phyloP scores from a whole-genome alignment of 805 yeast species.

The Candida maris region DNA sequence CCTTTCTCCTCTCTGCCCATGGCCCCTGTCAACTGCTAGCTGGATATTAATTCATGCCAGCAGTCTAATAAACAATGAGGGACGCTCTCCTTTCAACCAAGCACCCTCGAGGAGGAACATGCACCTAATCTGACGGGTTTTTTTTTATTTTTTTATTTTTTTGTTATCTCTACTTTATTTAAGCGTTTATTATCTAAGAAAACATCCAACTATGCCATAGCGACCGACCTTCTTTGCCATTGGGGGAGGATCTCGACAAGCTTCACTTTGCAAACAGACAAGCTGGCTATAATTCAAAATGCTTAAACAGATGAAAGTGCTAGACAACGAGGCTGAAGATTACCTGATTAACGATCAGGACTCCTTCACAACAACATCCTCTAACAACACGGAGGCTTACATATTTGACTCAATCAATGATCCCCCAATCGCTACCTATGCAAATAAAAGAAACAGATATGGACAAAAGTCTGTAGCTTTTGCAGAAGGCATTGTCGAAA shows the following conservation, averaged over 20 bases:
- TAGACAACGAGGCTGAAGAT: constrained; percentile 12
- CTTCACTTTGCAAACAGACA: constrained; percentile 1
- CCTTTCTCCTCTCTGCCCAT: too few species aligned
- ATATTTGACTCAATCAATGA: constrained; percentile 12
- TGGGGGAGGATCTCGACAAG: not conserved
- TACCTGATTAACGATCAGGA: constrained; percentile 14
- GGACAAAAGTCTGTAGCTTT: constrained; percentile 12
- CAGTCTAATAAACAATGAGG: too few species aligned
- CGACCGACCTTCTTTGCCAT: constrained; percentile 1
- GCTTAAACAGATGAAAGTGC: not conserved
- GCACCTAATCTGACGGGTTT: too few species aligned
- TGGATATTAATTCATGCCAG: too few species aligned
- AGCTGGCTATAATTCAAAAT: constrained; percentile 3
- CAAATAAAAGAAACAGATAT: constrained; percentile 6
- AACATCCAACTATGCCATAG: too few species aligned
- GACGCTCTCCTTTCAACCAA: too few species aligned
- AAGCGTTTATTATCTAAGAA: too few species aligned
- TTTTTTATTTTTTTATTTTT: too few species aligned
- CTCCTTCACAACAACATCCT: constrained; percentile 9
- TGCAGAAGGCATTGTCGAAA: constrained; percentile 5
- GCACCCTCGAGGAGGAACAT: too few species aligned
- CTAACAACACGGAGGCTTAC: constrained; percentile 9
- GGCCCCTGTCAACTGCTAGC: too few species aligned
- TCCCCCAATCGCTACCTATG: constrained; percentile 13
- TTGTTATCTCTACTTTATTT: too few species aligned